phyloP scores from a whole-genome alignment of 2,329 filamentous ascomycete genomes.

The Leptographium radiaticola region DNA sequence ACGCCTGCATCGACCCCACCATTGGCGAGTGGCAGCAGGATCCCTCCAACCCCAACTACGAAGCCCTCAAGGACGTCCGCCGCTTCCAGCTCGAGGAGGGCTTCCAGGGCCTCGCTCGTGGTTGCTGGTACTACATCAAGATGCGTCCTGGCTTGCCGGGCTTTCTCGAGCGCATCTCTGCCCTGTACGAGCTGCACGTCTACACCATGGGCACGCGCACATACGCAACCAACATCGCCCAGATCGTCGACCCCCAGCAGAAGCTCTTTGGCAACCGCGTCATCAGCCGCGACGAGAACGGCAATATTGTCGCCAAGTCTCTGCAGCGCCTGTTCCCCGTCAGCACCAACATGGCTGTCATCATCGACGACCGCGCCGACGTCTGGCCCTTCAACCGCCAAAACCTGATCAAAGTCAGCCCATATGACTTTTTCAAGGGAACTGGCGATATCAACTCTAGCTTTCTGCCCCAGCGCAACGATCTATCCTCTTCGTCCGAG shows the following conservation, averaged over 20 bases:
- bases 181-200: conserved; percentile 87
- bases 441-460: conserved; percentile 98
- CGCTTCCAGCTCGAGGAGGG: conserved; percentile 87
- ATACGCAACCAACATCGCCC: conserved; percentile 86
- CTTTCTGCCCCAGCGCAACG: conserved; percentile 70
- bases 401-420: conserved; percentile 87
- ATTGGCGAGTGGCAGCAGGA: conserved; percentile 93
- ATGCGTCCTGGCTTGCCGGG: conserved; percentile 73
- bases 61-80: conserved; percentile 76
- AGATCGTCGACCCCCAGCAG: conserved; percentile 80
- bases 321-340: conserved; percentile 86
- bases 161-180: conserved; percentile 66
- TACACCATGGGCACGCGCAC: conserved; percentile 98
- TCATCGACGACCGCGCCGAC: conserved; percentile 93
- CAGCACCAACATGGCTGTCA: conserved; percentile 97
- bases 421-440: conserved; percentile 96
- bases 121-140: conserved; percentile 98
- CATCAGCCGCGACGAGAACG: conserved; percentile 93
- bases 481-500: conserved; percentile 24
- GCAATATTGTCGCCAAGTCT: conserved; percentile 81
- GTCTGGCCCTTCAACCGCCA: conserved; percentile 86
- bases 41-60: conserved; percentile 76
- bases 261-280: conserved; percentile 90
- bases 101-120: conserved; percentile 50
- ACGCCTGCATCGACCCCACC: conserved; percentile 93